A percentile compares a stretch with the other conserved stretches of the same genome.
These are phyloP conservation scores for Bombardia bombarda DNA, from an alignment of 495 filamentous ascomycete species.

Conservation along the genomic window DNA sequence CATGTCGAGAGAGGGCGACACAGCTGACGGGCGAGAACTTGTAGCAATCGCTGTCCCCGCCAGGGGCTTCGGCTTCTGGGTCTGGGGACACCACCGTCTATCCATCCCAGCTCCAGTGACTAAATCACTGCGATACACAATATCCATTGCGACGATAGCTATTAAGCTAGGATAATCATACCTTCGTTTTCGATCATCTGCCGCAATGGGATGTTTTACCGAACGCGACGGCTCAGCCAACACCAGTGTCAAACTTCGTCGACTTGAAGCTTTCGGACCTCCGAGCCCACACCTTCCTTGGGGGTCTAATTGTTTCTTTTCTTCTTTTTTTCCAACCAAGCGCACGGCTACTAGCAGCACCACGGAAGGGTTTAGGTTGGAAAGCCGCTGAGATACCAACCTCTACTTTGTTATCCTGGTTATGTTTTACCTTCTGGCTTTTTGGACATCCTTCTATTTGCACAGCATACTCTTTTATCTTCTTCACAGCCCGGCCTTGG, in stretches of 20 bases:
- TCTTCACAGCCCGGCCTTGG: not conserved
- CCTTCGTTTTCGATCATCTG: too few species aligned
- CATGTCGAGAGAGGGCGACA: conserved; percentile 72
- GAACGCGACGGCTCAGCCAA: too few species aligned
- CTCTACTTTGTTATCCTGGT: not conserved
- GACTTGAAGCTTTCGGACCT: too few species aligned
- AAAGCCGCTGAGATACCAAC: not conserved
- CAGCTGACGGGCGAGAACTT: conserved; percentile 45
- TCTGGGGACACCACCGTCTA: conserved; percentile 39
- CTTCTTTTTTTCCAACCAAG: conserved; percentile 5
- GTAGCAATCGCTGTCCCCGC: conserved; percentile 50
- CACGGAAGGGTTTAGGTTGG: not conserved
- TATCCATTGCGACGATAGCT: conserved; percentile 1
- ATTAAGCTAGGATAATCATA: too few species aligned
- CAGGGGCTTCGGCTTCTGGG: conserved; percentile 44
- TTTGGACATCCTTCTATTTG: not conserved
- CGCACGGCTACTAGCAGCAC: conserved; percentile 6
- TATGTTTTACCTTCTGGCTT: not conserved
- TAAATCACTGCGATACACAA: conserved; percentile 3
- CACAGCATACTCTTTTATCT: not conserved
- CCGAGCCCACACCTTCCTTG: too few species aligned
- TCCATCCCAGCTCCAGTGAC: conserved; percentile 32
- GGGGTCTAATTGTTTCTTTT: too few species aligned
- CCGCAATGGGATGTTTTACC: too few species aligned
- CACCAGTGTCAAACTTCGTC: too few species aligned